Evolutionary conservation across 805 yeast species (phyloP), one percentile per base, ranked within the genome.

Genomic region (Yarrowia keelungensis): DNA sequence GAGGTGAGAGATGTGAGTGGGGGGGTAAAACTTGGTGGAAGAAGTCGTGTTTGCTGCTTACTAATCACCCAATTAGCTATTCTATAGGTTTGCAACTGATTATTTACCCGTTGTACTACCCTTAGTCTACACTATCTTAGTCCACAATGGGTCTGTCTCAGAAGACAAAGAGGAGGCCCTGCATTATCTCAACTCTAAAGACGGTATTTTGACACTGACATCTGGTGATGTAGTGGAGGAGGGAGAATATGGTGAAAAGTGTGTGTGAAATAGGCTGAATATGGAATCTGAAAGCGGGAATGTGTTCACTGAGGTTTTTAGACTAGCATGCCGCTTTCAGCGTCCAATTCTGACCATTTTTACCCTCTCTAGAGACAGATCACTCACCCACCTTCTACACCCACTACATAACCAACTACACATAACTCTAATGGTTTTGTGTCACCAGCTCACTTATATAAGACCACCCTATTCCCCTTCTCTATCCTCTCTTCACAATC

Each of bases 111-210:
- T 26, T 26, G 32, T 26, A 26, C 46, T 42, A 42, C 19, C 15
- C 9, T 42, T n/a, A 15, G 16, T 42, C 16, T 22, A 12, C 19
- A 8, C 8, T 42, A 5, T 8, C 8, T 12, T 46, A 11, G 50
- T 22, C 50, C 46, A n/a, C 19, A 22, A 42, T 42, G 11, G n/a
- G 12, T 22, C 26, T 49, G 38, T 26, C 56, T 50, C 26, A 36
- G 11, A 14, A 41, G n/a, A 42, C 64, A 56, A 38, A 39, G 45
- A 11, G 32, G 26, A 26, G 8, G 10, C 49, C 64, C 22, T 56
- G 64, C 64, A 56, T 42, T 56, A 56, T 56, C 64, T 10, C 64
- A 56, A 56, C 64, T 42, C 12, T 56, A 56, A 42, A 56, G 59
- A 53, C 36, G 59, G 39, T 8, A 14, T 14, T 8, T 14, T 16